Base-by-base conservation (phyloP, 1,284 basidiomycete species). In the Volvariella surrecta region DNA sequence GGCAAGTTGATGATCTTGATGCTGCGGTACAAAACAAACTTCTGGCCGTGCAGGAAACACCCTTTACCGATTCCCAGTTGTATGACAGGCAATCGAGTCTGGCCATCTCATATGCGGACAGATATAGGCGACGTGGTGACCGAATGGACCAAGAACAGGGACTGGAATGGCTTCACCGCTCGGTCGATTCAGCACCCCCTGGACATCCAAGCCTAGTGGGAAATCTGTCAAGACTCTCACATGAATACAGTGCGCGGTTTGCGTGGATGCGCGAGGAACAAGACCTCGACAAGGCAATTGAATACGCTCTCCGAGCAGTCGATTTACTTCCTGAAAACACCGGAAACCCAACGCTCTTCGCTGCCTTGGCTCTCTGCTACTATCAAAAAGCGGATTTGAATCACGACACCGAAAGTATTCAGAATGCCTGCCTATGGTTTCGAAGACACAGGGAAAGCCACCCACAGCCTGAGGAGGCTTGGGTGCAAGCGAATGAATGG, bases 201-300 rank as follows among this genome's bases (percentile, higher is more conserved):
- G 24, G 37, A 4, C 40, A 44, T 37, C 43, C 40, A 50, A 20
- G 41, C 46, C 11, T 39, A 40, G 9, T 37, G 46, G 13, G 32
- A 40, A 9, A 40, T 31, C 10, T 44, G 37, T 32, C 45, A 50
- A 32, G 30, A 46, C n/a, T 21, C 15, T 2, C 40, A 50, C 16
- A 46, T 49, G 10, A 45, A 18, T 53, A 49, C 37, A 39, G 31
- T 13, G 41, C 50, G 16, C 17, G 45, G 15, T 55, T 51, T 32
- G 42, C 42, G 13, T 42, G 47, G 17, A 28, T 50, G 11, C 39
- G 45, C 15, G 41, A 51, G 2, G 39, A 38, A 30, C 30, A 40
- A 15, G 50, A 53, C 28, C 40, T 56, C 16, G 46, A 49, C 2
- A 21, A 34, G 19, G 51, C 53, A 11, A 15, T 51, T 10, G 44